These are phyloP conservation scores for Aegilops tauschii DNA, from an alignment of 176 grass and related monocot species.

Conservation along the genomic window DNA sequence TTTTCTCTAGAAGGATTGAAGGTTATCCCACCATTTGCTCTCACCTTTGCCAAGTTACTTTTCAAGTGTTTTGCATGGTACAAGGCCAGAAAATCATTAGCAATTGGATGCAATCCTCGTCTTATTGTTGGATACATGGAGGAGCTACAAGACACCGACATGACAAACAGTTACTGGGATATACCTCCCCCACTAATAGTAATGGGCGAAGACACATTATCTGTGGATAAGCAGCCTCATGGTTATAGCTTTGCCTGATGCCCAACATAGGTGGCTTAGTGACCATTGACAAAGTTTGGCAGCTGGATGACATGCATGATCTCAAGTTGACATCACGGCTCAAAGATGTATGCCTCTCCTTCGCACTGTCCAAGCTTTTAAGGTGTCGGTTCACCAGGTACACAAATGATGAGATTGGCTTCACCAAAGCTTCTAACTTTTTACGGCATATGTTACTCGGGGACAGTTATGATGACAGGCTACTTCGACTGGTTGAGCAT, in stretches of 20 bases:
- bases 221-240: not conserved
- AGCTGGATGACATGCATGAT: not conserved
- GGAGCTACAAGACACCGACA: not conserved
- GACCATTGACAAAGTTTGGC: not conserved
- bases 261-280: not conserved
- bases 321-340: too few relatives aligned
- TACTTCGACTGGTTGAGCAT: not conserved
- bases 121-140: not conserved
- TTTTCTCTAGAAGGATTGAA: not conserved
- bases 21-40: not conserved
- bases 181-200: not conserved
- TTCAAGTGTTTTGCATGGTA: not conserved
- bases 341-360: not conserved
- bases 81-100: not conserved
- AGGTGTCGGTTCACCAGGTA: not conserved
- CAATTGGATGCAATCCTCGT: not conserved
- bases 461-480: not conserved
- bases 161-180: too few relatives aligned
- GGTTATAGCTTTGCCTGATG: not conserved
- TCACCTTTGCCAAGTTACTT: not conserved
- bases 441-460: not conserved
- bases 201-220: not conserved
- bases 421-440: not conserved
- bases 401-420: not conserved
- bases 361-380: slow-evolving; percentile 4